phyloP scores from a whole-genome alignment of 169 alveolate genomes.

The Theileria annulata region DNA sequence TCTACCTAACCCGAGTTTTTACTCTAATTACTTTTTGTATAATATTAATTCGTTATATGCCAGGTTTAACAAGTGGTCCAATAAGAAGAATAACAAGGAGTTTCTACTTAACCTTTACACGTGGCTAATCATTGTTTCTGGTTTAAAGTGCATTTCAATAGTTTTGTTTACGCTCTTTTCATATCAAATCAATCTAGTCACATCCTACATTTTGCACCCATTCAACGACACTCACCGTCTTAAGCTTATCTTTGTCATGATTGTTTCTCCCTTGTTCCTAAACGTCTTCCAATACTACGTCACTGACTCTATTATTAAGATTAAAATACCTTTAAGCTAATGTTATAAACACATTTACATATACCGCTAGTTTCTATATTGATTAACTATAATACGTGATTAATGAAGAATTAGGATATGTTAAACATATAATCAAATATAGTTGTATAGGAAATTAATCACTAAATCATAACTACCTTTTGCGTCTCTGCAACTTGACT shows the following conservation, averaged over 20 bases:
- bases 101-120: slow-evolving; percentile 43
- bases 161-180: slow-evolving; percentile 42
- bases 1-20: slow-evolving; percentile 12
- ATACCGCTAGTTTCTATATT: neutral
- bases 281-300: slow-evolving; percentile 66
- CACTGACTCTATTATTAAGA: slow-evolving; percentile 63
- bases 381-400: neutral
- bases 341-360: neutral
- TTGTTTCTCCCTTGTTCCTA: slow-evolving; percentile 54
- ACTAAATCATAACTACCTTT: neutral
- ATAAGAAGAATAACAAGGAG: slow-evolving; percentile 28
- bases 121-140: slow-evolving; percentile 64
- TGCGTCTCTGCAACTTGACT: slow-evolving; percentile 47
- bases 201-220: slow-evolving; percentile 34
- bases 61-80: slow-evolving; percentile 26
- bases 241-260: slow-evolving; percentile 64
- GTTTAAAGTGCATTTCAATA: slow-evolving; percentile 44
- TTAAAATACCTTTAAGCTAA: slow-evolving; percentile 32
- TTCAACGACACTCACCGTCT: slow-evolving; percentile 31
- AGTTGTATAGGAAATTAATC: neutral
- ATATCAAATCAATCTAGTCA: slow-evolving; percentile 31
- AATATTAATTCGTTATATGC: slow-evolving; percentile 1
- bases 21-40: neutral
- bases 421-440: neutral
- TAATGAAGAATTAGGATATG: neutral